Evolutionary conservation across 768 basidiomycete genomes (phyloP).

Genomic region (Clitopilus hobsonii): DNA sequence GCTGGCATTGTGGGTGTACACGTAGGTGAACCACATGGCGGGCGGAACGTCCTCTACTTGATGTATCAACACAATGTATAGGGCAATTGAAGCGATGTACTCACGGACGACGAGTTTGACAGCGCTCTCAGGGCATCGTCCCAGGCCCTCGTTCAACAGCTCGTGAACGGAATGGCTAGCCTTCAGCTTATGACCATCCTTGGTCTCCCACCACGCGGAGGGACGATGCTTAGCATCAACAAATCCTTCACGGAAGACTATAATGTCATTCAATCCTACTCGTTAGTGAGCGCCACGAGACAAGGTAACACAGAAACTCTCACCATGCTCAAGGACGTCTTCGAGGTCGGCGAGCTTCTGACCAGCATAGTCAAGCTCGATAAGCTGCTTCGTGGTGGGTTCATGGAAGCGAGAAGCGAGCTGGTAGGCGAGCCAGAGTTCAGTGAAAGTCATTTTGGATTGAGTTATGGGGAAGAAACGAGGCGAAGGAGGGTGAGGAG

Average conservation of each 20-base stretch:
- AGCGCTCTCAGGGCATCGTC: slow-evolving; percentile 38
- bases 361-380: slow-evolving; percentile 38
- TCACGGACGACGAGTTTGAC: slow-evolving; percentile 42
- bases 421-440: slow-evolving; percentile 47
- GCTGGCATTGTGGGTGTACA: slow-evolving; percentile 27
- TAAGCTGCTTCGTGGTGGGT: slow-evolving; percentile 39
- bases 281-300: slow-evolving; percentile 13
- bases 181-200: slow-evolving; percentile 31
- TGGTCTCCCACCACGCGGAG: slow-evolving; percentile 39
- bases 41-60: slow-evolving; percentile 35
- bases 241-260: slow-evolving; percentile 40
- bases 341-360: slow-evolving; percentile 38
- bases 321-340: slow-evolving; percentile 42
- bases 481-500: background rate
- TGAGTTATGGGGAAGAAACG: background rate
- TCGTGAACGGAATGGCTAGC: slow-evolving; percentile 30
- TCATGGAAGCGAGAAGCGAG: slow-evolving; percentile 36
- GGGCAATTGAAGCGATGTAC: slow-evolving; percentile 8
- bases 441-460: slow-evolving; percentile 20
- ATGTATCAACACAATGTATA: too few relatives aligned
- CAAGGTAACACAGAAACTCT: slow-evolving; percentile 6
- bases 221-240: slow-evolving; percentile 39
- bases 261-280: slow-evolving; percentile 6
- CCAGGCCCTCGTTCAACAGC: slow-evolving; percentile 29
- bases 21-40: slow-evolving; percentile 40